A percentile compares a stretch with the other conserved stretches of the same genome.
phyloP scores from a whole-genome alignment of 495 filamentous ascomycete species.

The Trichocladium uniseriatum region DNA sequence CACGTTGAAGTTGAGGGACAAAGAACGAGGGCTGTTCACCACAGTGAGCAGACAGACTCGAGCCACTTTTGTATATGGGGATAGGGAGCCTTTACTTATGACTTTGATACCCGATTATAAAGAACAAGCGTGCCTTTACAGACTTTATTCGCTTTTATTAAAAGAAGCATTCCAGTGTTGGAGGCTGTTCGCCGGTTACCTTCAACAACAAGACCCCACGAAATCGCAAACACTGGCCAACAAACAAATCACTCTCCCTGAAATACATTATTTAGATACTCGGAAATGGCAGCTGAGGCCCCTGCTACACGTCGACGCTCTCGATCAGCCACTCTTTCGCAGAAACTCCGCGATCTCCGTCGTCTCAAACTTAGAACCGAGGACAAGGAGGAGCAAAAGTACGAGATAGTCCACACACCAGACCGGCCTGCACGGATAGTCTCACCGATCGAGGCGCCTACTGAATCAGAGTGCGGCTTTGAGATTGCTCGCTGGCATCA shows the following conservation, averaged over 20 bases:
- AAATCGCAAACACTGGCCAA: no score
- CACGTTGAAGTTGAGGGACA: not conserved
- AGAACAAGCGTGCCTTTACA: not conserved
- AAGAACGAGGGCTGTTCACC: conserved; percentile 1
- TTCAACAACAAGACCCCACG: no score
- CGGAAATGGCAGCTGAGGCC: not conserved
- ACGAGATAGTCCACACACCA: conserved; percentile 23
- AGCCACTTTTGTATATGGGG: not conserved
- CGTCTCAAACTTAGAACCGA: conserved; percentile 1
- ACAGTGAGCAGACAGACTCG: no score
- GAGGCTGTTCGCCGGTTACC: no score
- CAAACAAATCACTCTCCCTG: not conserved
- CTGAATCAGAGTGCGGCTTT: conserved; percentile 21
- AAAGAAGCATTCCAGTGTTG: no score
- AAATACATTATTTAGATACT: not conserved
- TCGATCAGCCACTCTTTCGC: conserved; percentile 8
- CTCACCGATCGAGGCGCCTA: conserved; percentile 14
- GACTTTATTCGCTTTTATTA: no score
- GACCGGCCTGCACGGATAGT: conserved; percentile 14
- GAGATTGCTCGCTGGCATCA: conserved; percentile 20
- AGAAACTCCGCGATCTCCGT: conserved; percentile 18
- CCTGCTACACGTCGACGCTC: not conserved
- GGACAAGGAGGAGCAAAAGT: conserved; percentile 10
- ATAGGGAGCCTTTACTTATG: not conserved
- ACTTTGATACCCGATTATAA: not conserved